Percentiles rank a stretch among this genome's conserved stretches.
Evolutionary conservation across 164 flowering plant genomes (phyloP).

Genomic region (Tetracentron sinense): DNA sequence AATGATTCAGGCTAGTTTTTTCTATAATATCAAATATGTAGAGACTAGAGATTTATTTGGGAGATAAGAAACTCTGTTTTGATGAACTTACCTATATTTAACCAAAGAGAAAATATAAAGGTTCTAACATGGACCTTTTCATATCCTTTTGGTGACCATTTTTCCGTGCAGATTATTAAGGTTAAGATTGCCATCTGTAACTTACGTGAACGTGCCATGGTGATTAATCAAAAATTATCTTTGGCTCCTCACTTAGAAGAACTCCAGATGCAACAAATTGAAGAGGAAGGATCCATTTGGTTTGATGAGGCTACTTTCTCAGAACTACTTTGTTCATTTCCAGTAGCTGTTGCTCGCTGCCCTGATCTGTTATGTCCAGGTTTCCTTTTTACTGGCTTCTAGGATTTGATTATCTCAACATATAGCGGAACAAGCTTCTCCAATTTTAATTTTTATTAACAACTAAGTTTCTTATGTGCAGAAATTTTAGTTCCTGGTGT

Average conservation of each 20-base stretch:
- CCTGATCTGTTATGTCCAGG: constrained; percentile 14
- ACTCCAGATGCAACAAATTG: neutral
- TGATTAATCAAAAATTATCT: constrained; percentile 1
- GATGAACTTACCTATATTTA: neutral
- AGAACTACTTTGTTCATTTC: constrained; percentile 7
- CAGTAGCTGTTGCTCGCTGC: constrained; percentile 12
- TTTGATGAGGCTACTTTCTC: constrained; percentile 5
- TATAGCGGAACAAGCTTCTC: neutral
- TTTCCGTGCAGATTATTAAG: neutral
- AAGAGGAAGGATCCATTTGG: constrained; percentile 12
- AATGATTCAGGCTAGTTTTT: too few relatives aligned
- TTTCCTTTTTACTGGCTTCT: neutral
- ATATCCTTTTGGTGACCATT: neutral
- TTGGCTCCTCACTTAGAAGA: neutral
- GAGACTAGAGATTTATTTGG: too few relatives aligned
- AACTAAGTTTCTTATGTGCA: neutral
- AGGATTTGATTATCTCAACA: neutral
- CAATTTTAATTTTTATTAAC: neutral
- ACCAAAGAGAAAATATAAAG: neutral
- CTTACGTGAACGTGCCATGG: constrained; percentile 12
- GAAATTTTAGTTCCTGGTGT: constrained; percentile 10
- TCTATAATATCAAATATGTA: too few relatives aligned
- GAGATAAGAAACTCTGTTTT: neutral
- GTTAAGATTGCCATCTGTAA: constrained; percentile 8
- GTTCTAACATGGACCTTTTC: too few relatives aligned